These are phyloP conservation scores for Physcomitrellopsis africana DNA, from an alignment of 225 moss, liverwort and hornwort genomes.

Conservation along the genomic window DNA sequence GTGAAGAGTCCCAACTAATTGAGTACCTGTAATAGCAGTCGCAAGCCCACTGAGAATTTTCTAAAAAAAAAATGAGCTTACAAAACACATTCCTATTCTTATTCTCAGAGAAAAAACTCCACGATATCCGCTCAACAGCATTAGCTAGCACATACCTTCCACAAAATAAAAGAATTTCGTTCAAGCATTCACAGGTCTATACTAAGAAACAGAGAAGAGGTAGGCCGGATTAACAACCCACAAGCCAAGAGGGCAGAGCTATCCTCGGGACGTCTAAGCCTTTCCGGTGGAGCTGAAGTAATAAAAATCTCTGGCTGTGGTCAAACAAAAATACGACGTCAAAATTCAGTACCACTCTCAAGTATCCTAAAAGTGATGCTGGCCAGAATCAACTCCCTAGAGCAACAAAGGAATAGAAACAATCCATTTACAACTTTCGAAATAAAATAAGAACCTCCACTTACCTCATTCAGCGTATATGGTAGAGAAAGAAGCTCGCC, in stretches of 20 bases:
- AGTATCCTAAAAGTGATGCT: slow-evolving; percentile 7
- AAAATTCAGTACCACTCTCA: background rate
- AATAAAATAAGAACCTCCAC: slow-evolving; percentile 20
- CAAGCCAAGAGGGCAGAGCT: slow-evolving; percentile 67
- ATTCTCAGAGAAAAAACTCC: slow-evolving; percentile 3
- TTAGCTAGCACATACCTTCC: background rate
- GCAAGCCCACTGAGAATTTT: slow-evolving; percentile 16
- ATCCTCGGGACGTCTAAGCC: slow-evolving; percentile 57
- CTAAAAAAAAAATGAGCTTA: background rate
- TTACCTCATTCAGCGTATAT: slow-evolving; percentile 70
- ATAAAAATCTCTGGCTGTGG: slow-evolving; percentile 65
- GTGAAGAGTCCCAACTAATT: slow-evolving; percentile 80
- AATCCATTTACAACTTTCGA: background rate
- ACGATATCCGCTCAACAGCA: slow-evolving; percentile 1
- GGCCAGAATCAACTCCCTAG: slow-evolving; percentile 9
- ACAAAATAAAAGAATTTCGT: background rate
- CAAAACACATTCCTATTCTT: background rate
- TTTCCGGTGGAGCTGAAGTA: slow-evolving; percentile 71
- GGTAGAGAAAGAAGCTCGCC: slow-evolving; percentile 50
- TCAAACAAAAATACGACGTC: slow-evolving; percentile 17
- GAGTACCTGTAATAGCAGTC: slow-evolving; percentile 66
- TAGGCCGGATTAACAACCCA: slow-evolving; percentile 58
- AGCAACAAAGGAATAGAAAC: background rate
- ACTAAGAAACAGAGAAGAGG: background rate
- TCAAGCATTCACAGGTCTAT: background rate